These are phyloP conservation scores for Arabidopsis lyrata DNA, from an alignment of 441 rosid genomes.

Conservation along the genomic window DNA sequence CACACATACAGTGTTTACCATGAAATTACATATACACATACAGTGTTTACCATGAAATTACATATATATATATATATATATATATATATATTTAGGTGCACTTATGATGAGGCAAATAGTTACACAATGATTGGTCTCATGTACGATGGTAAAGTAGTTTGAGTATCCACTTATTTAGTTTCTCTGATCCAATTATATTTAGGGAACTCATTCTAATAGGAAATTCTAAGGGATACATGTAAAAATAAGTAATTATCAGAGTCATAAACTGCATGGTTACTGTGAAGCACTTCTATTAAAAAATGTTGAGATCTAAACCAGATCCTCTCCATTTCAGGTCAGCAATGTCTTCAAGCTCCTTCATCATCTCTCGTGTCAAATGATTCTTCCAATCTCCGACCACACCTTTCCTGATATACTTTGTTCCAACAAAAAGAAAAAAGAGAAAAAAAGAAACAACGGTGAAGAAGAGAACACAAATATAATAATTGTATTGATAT, in stretches of 20 bases:
- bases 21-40: neutral
- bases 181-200: neutral
- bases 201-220: neutral
- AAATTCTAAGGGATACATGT: neutral
- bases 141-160: neutral
- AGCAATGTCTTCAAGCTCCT: conserved; percentile 38
- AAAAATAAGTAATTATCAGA: neutral
- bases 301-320: conserved; percentile 41
- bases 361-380: conserved; percentile 48
- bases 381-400: conserved; percentile 49
- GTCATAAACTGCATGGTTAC: conserved; percentile 21
- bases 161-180: neutral
- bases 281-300: conserved; percentile 14
- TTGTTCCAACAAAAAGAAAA: too few species aligned
- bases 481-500: too few species aligned
- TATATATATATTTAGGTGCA: too few species aligned
- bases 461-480: too few species aligned
- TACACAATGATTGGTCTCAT: neutral
- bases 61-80: too few species aligned
- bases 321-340: conserved; percentile 34
- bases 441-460: too few species aligned
- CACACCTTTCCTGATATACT: conserved; percentile 34
- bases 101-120: neutral
- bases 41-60: neutral
- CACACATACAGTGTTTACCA: neutral